Percentiles rank a stretch among this genome's conserved stretches.
Evolutionary conservation across 768 basidiomycete species (phyloP).

Genomic region (Kwoniella sp.): DNA sequence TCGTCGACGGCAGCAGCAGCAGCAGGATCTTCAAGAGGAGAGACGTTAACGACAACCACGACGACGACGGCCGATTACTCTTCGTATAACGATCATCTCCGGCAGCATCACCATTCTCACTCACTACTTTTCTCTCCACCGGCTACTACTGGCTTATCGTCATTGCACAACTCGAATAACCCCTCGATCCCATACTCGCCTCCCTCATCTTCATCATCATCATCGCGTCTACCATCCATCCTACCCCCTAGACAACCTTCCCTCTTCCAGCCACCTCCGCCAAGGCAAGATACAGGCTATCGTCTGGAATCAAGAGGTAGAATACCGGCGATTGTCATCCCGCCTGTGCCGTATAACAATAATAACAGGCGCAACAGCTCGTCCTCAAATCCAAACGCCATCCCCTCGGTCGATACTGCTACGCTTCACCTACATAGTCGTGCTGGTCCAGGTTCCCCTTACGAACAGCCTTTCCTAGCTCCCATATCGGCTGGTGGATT

Average conservation of each 20-base stretch:
- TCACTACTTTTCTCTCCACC: not conserved
- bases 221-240: constrained; percentile 9
- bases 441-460: constrained; percentile 5
- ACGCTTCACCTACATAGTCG: not conserved
- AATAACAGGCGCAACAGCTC: constrained; percentile 3
- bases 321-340: constrained; percentile 23
- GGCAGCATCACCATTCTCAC: constrained; percentile 4
- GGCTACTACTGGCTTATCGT: not conserved
- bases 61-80: not conserved
- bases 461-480: constrained; percentile 17
- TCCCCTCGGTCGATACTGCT: not conserved
- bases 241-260: constrained; percentile 13
- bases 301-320: constrained; percentile 19
- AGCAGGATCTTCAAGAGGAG: not conserved
- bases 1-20: not conserved
- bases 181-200: not conserved
- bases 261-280: constrained; percentile 23
- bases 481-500: constrained; percentile 1
- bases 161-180: not conserved
- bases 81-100: not conserved
- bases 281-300: constrained; percentile 19
- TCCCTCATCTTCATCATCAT: not conserved
- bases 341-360: constrained; percentile 16
- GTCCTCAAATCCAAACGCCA: not conserved
- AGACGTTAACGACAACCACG: not conserved